These are phyloP conservation scores for Cyberlindnera mrakii DNA, from an alignment of 805 yeast species.

Conservation along the genomic window DNA sequence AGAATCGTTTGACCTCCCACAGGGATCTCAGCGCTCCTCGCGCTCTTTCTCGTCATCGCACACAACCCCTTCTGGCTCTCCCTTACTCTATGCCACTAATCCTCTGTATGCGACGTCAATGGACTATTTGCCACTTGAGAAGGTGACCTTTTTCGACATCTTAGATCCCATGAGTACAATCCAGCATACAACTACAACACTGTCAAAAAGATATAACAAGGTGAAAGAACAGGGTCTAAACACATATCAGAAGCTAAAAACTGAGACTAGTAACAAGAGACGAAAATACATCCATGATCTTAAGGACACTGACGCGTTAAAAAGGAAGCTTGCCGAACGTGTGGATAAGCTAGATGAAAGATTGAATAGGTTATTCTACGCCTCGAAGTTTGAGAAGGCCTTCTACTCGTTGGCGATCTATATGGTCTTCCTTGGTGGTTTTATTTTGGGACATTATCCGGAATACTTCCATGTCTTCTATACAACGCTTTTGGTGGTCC, in stretches of 20 bases:
- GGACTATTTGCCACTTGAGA: constrained; percentile 21
- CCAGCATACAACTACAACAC: constrained; percentile 10
- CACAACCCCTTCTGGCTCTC: constrained; percentile 20
- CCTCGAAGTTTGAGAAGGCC: constrained; percentile 62
- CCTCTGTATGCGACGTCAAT: constrained; percentile 12
- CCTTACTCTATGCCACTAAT: constrained; percentile 16
- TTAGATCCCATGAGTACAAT: constrained; percentile 25
- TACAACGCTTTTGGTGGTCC: constrained; percentile 48
- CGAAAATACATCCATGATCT: constrained; percentile 16
- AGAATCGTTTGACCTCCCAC: background rate
- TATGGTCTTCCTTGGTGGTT: constrained; percentile 64
- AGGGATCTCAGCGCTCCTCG: background rate
- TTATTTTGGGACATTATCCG: constrained; percentile 73
- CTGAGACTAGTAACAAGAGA: constrained; percentile 15
- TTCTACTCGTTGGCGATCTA: constrained; percentile 74
- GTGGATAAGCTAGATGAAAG: constrained; percentile 34
- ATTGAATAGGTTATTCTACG: constrained; percentile 31
- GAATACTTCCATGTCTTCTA: constrained; percentile 71
- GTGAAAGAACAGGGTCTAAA: constrained; percentile 20
- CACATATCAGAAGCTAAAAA: constrained; percentile 16
- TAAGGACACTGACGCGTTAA: constrained; percentile 21
- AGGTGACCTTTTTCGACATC: constrained; percentile 22
- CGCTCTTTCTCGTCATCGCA: constrained; percentile 18
- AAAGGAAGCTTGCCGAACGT: constrained; percentile 20
- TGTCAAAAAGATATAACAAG: constrained; percentile 21